Conservation (phyloP, 2,329 filamentous ascomycete genomes). For the Trichophyton mentagrophytes region DNA sequence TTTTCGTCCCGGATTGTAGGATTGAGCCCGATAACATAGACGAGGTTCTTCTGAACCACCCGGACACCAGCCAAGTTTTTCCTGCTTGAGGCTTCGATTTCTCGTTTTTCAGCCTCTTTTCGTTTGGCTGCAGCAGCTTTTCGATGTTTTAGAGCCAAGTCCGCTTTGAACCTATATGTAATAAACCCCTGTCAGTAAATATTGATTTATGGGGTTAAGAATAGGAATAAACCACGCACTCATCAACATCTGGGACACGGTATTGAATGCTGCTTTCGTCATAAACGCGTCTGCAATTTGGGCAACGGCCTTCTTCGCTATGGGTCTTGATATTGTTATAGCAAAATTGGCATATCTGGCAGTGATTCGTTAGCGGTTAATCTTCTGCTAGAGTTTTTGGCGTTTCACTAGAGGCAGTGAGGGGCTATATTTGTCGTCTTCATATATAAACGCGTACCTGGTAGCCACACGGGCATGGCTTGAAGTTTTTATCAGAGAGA, state of each 20-base stretch:
- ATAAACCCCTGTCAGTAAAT: background rate
- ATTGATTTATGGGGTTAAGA: background rate
- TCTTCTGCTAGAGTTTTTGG: background rate
- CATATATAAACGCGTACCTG: constrained; percentile 50
- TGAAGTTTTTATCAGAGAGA: constrained; percentile 91
- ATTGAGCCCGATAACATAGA: constrained; percentile 91
- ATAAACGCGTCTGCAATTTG: constrained; percentile 90
- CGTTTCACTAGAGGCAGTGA: background rate
- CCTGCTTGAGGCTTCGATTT: constrained; percentile 87
- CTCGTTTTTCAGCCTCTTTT: constrained; percentile 90
- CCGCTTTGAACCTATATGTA: constrained; percentile 36
- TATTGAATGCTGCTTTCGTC: constrained; percentile 96
- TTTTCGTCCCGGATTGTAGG: constrained; percentile 88
- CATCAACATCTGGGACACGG: constrained; percentile 87
- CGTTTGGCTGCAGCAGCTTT: constrained; percentile 83
- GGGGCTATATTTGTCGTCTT: background rate
- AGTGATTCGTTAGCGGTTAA: background rate
- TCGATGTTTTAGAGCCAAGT: constrained; percentile 57
- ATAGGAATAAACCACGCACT: constrained; percentile 47
- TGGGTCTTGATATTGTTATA: constrained; percentile 99
- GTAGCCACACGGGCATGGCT: constrained; percentile 93
- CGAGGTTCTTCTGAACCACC: constrained; percentile 95
- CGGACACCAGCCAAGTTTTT: constrained; percentile 92
- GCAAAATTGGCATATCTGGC: constrained; percentile 95
- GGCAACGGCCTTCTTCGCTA: constrained; percentile 82